A percentile compares a stretch with the other conserved stretches of the same genome.
Evolutionary conservation across 768 basidiomycete genomes (phyloP).

Genomic region (Calocybe indica): DNA sequence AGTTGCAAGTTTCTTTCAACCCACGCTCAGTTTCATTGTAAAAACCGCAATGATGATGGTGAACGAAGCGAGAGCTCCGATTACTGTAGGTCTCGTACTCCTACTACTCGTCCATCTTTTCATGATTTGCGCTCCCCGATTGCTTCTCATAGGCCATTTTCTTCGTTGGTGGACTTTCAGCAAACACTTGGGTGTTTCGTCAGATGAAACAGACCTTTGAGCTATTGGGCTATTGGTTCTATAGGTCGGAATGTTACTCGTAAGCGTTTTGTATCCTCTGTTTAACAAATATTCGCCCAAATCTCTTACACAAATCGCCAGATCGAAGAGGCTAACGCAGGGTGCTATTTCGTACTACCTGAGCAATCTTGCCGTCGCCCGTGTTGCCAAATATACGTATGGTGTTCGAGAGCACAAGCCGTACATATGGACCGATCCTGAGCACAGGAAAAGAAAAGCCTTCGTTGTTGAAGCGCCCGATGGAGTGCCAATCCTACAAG

Average conservation of each 20-base stretch:
- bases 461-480: not conserved
- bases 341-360: constrained; percentile 14
- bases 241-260: constrained; percentile 41
- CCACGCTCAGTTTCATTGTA: no score
- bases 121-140: not conserved
- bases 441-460: constrained; percentile 5
- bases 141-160: constrained; percentile 27
- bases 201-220: constrained; percentile 31
- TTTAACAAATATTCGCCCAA: not conserved
- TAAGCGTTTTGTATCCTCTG: constrained; percentile 21
- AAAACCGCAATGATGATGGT: no score
- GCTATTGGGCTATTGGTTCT: constrained; percentile 25
- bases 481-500: constrained; percentile 6
- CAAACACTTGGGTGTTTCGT: constrained; percentile 42
- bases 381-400: constrained; percentile 11
- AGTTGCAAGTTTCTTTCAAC: constrained; percentile 12
- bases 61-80: no score
- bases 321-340: constrained; percentile 12
- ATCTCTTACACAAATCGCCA: constrained; percentile 3
- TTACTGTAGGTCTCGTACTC: not conserved
- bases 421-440: constrained; percentile 5
- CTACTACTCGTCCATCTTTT: not conserved
- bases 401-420: not conserved
- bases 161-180: constrained; percentile 49
- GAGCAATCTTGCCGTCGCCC: constrained; percentile 11